Base-by-base conservation (phyloP, 1,284 basidiomycete genomes). In the Sanghuangporus weigelae region DNA sequence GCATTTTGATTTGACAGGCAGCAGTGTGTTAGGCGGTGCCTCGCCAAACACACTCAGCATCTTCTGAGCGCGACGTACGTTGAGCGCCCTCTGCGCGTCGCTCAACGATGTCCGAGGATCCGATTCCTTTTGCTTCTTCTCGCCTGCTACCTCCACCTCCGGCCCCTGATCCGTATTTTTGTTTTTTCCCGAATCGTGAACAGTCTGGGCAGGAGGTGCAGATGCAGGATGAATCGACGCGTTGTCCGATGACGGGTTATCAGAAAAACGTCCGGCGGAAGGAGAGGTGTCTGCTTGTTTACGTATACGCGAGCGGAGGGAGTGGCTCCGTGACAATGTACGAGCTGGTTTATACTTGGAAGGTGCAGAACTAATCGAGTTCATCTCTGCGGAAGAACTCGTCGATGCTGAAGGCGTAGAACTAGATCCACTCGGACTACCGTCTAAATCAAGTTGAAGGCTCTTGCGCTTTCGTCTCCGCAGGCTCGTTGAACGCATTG, bases 11-110 rank as follows among this genome's bases (percentile, higher is more conserved):
- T 55, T 31, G 23, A 26, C 51, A 49, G 40, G 50, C 3, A 61
- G 49, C 19, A 57, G 12, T 16, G 62, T 11, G 38, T 26, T 51
- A n/a, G 62, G 62, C 31, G 62, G 62, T n/a, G 56, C 36, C 8
- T 56, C 42, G 11, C 62, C 62, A 26, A 63, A 63, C 39, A 66
- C 59, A 8, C 55, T 39, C 19, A 59, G 46, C 59, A 66, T 66
- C 38, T 65, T 66, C n/a, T 53, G 44, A 16, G 63, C 65, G 19
- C 65, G 62, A 23, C 65, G 57, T 23, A 66, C 57, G 36, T 62
- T 62, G 23, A 65, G 26, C 21, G 63, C 35, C 49, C 54, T 42
- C 31, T 59, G 57, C 8, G 26, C 48, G 3, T 59, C 49, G 26
- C 39, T 63, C 35, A 59, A n/a, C 14, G 48, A 49, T n/a, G 50